Percentiles rank a stretch among this genome's conserved stretches.
Conservation (phyloP, 2,329 filamentous ascomycete genomes). For the Hymenoscyphus fructigenus region DNA sequence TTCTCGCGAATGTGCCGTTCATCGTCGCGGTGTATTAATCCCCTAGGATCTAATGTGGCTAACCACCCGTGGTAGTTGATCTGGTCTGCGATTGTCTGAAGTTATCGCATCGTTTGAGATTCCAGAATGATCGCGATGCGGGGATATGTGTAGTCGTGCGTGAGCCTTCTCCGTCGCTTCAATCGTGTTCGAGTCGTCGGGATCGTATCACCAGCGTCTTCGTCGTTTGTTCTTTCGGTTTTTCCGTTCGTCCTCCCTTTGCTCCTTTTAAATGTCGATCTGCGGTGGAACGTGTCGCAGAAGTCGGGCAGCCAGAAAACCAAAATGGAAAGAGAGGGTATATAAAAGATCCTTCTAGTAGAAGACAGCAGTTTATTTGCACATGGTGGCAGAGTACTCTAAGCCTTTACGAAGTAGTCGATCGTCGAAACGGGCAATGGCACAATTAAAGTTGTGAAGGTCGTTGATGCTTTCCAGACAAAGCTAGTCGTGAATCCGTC, state of each 20-base stretch:
- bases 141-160: background rate
- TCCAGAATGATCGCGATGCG: background rate
- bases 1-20: constrained; percentile 15
- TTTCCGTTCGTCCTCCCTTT: background rate
- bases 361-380: background rate
- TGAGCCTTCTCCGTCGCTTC: background rate
- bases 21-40: constrained; percentile 3
- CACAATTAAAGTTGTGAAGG: constrained; percentile 1
- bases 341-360: background rate
- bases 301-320: background rate
- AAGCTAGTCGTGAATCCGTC: background rate
- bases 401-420: background rate
- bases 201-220: background rate
- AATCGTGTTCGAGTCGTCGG: background rate
- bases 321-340: background rate
- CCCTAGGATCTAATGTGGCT: background rate
- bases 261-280: background rate
- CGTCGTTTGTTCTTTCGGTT: background rate
- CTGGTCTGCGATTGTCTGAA: background rate
- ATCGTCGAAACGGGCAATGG: background rate
- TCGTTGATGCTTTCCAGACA: constrained; percentile 1
- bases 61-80: background rate
- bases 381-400: background rate
- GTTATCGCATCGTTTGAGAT: constrained; percentile 10
- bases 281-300: background rate